phyloP scores from a whole-genome alignment of 2,329 filamentous ascomycete species.

The Trichoderma endophyticum region DNA sequence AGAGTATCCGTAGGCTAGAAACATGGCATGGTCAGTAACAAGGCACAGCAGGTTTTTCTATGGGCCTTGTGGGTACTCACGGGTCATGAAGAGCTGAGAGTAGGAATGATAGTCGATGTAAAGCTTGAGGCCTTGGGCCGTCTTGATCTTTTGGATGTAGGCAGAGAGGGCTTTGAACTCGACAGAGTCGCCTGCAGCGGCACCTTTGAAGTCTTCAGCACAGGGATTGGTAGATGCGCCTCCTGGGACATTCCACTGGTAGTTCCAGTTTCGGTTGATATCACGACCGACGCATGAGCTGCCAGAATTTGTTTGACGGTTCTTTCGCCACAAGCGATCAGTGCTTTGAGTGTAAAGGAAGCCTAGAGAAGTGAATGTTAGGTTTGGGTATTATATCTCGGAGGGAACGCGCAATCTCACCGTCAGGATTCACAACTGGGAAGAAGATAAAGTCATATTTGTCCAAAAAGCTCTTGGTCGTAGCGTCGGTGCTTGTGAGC shows the following conservation, averaged over 20 bases:
- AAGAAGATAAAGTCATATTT: slow-evolving; percentile 66
- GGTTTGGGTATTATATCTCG: background rate
- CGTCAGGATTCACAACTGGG: slow-evolving; percentile 61
- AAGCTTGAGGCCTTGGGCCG: slow-evolving; percentile 50
- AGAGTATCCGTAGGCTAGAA: slow-evolving; percentile 57
- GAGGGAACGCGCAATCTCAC: slow-evolving; percentile 29
- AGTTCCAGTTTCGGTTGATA: slow-evolving; percentile 60
- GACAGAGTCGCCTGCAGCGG: slow-evolving; percentile 43
- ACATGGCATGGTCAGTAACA: slow-evolving; percentile 38
- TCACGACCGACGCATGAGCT: slow-evolving; percentile 50
- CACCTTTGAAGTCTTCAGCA: slow-evolving; percentile 47
- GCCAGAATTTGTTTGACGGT: slow-evolving; percentile 43
- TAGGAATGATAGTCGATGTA: slow-evolving; percentile 67
- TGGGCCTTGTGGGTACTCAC: slow-evolving; percentile 50
- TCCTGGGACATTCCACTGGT: slow-evolving; percentile 48
- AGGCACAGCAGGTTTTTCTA: background rate
- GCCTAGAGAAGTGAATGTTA: slow-evolving; percentile 34
- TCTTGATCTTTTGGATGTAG: slow-evolving; percentile 33
- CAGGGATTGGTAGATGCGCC: slow-evolving; percentile 53
- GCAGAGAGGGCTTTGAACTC: slow-evolving; percentile 49
- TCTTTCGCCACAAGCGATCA: slow-evolving; percentile 62
- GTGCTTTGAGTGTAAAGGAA: slow-evolving; percentile 57
- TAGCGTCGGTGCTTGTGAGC: slow-evolving; percentile 41
- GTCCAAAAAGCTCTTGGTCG: slow-evolving; percentile 48
- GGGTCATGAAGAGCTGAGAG: slow-evolving; percentile 58